These are phyloP conservation scores for Atalantia buxifolia DNA, from an alignment of 345 rosid genomes.

Conservation along the genomic window DNA sequence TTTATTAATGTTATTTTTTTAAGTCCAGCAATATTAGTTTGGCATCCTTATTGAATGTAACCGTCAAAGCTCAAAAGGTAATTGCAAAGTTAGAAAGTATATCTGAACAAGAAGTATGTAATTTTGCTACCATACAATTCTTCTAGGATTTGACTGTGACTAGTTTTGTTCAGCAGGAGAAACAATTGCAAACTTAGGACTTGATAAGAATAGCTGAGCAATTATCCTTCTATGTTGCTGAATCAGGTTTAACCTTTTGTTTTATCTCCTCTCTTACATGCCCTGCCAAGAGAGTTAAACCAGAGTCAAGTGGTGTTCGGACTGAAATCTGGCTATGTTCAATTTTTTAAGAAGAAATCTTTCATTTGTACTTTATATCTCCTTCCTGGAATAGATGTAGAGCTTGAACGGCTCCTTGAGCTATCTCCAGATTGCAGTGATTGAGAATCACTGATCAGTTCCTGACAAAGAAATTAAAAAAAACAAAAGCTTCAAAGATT, in stretches of 20 bases:
- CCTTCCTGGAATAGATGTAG: slow-evolving; percentile 26
- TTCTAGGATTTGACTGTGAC: not conserved
- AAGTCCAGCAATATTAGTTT: not conserved
- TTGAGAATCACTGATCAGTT: slow-evolving; percentile 32
- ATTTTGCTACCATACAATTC: not conserved
- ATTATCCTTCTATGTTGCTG: not conserved
- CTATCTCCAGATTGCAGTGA: slow-evolving; percentile 28
- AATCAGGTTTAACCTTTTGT: not conserved
- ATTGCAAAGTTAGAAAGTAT: not conserved
- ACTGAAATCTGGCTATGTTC: not conserved
- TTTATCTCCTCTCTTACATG: not conserved
- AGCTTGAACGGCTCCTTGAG: slow-evolving; percentile 32
- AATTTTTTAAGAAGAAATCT: not conserved
- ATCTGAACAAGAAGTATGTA: not conserved
- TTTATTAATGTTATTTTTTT: not conserved
- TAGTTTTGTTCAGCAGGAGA: not conserved
- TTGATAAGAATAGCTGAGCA: not conserved
- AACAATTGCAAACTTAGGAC: not conserved
- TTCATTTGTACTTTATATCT: not conserved
- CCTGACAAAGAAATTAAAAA: slow-evolving; percentile 27
- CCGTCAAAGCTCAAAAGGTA: not conserved
- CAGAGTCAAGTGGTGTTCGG: not conserved
- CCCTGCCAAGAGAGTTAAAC: not conserved
- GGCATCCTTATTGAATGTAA: not conserved
- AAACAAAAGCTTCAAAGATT: not conserved